Evolutionary conservation across 805 yeast species (phyloP).

Genomic region (Zygosaccharomyces kombuchaensis): DNA sequence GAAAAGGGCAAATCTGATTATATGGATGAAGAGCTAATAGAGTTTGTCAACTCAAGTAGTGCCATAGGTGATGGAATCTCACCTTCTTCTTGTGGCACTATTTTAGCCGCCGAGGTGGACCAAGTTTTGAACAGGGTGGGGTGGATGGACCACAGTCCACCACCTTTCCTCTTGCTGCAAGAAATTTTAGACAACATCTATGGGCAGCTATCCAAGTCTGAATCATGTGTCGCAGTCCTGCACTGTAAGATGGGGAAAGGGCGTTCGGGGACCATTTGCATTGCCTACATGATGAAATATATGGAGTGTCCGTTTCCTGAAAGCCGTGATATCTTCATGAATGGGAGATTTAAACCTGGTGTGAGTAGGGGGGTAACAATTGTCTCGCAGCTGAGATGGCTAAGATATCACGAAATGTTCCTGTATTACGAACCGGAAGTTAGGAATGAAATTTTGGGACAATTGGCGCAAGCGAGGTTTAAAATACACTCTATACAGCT

Average conservation of each 20-base stretch:
- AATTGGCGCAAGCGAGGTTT: constrained; percentile 13
- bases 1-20: constrained; percentile 46
- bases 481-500: constrained; percentile 17
- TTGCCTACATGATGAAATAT: constrained; percentile 62
- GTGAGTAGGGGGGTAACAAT: constrained; percentile 70
- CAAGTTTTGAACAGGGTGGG: constrained; percentile 38
- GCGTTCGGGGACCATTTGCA: constrained; percentile 71
- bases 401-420: constrained; percentile 49
- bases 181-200: constrained; percentile 44
- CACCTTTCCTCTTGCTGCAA: constrained; percentile 54
- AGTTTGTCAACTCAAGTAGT: constrained; percentile 25
- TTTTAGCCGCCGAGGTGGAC: constrained; percentile 27
- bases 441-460: constrained; percentile 11
- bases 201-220: constrained; percentile 35
- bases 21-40: constrained; percentile 20
- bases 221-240: constrained; percentile 54
- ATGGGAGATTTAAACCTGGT: constrained; percentile 50
- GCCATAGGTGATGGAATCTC: constrained; percentile 61
- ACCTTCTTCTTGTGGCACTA: constrained; percentile 53
- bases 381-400: constrained; percentile 60
- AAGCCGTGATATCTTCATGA: constrained; percentile 52
- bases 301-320: constrained; percentile 37
- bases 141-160: constrained; percentile 75
- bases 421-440: constrained; percentile 15
- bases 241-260: constrained; percentile 95